Base-by-base conservation (phyloP, 1,284 basidiomycete species). In the Testicularia cyperi region DNA sequence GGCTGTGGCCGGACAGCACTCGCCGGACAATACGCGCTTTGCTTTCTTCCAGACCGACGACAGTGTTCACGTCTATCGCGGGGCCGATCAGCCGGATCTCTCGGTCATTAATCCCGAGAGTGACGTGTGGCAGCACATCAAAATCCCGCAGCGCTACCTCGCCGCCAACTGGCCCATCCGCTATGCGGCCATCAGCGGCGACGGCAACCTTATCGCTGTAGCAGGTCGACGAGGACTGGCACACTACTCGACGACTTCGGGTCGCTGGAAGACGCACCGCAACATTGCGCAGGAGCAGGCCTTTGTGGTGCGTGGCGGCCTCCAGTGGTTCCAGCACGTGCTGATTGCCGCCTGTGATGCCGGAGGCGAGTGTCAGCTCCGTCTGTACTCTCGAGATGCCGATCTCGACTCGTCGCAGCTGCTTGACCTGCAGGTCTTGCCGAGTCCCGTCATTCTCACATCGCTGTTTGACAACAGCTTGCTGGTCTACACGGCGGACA, bases 101-200 rank as follows among this genome's bases (percentile, higher is more conserved):
- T 92, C 90, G 71, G 86, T 98, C 36, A 96, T 98, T 75, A 96
- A 96, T 72, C 94, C 94, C n/a, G 92, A 96, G 72, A 90, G 90
- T 3, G 94, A 97, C 69, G 91, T 96, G 7, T 74, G 71, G 71
- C 71, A 65, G 20, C 55, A 60, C 30, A 43, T 68, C 38, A 56
- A 88, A 85, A 84, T 98, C n/a, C 95, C 95, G 0, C 84, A 88
- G 67, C 80, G 81, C 16, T 99, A 98, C 78, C 80, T 97, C 27
- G 84, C 90, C 1, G 82, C 84, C 12, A 95, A 98, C 69, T 96
- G 94, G 90, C 95, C 95, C 0, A 86, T 98, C 30, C 85, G 87
- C 28, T 95, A 92, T 74, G 92, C 92, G 6, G 87, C 88, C 5
- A 84, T 98, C 47, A 95, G 90, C 46, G 83, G 82, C 26, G 95